Percentiles rank a stretch among this genome's conserved stretches.
These are phyloP conservation scores for Stylosanthes scabra DNA, from an alignment of 331 rosid species.

Conservation along the genomic window DNA sequence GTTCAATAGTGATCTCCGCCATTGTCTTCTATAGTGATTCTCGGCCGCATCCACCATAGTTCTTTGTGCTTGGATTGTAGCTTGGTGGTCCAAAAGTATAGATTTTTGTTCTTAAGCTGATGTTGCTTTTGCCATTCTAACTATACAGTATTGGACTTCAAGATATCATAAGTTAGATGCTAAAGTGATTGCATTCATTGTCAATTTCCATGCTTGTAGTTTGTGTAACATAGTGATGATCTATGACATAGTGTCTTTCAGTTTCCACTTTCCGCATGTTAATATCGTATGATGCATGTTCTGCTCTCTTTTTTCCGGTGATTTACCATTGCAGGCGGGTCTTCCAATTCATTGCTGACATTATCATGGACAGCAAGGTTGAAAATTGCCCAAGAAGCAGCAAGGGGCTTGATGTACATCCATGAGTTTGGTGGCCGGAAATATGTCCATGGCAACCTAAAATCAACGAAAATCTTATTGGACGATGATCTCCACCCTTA, in stretches of 20 bases:
- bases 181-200: background rate
- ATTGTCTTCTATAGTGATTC: constrained; percentile 35
- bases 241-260: background rate
- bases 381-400: constrained; percentile 80
- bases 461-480: constrained; percentile 76
- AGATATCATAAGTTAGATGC: background rate
- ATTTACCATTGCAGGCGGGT: constrained; percentile 56
- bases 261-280: constrained; percentile 16
- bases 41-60: constrained; percentile 6
- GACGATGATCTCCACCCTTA: constrained; percentile 73
- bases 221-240: no score
- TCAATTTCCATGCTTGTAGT: background rate
- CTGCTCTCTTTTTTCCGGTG: constrained; percentile 16
- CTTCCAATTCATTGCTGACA: constrained; percentile 51
- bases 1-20: constrained; percentile 4
- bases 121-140: constrained; percentile 3
- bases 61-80: constrained; percentile 1
- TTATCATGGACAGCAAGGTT: constrained; percentile 73
- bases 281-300: constrained; percentile 10
- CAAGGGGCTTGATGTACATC: constrained; percentile 74
- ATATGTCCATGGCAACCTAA: constrained; percentile 75
- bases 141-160: background rate
- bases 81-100: constrained; percentile 31
- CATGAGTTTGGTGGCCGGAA: constrained; percentile 77
- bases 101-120: background rate